Evolutionary conservation across 768 basidiomycete genomes (phyloP), one percentile per base, ranked within the genome.

Genomic region (Trametes gibbosa): DNA sequence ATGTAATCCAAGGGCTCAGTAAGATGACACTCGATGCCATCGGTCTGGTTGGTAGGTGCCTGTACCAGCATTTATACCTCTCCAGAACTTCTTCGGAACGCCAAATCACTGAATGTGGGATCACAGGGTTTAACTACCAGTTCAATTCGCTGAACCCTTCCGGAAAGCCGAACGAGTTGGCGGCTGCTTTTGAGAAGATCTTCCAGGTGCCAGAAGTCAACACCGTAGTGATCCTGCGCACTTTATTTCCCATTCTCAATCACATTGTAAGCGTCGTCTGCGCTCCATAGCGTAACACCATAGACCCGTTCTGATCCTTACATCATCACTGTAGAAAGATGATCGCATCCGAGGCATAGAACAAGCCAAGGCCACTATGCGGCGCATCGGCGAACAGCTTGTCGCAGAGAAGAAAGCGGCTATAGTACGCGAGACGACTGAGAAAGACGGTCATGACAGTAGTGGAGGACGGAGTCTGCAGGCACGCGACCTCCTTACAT

Each of bases 1-100:
- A 79, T 35, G 63, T 73, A 12, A 53, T 72, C 10, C 64, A 69
- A 0, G 74, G 72, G 69, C 57, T 77, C 10, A 68, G 65, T 54
- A 70, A 64, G 59, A 67, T 69, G 59, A 76, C 77, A 0, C 65
- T 79, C 19, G 76, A 79, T 49, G 70, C 77, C 40, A 77, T 79
- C 21, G 78, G 78, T 5, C 72, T 74, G 25, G 69, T 77, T 16
- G 77, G 77, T 75, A 19, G n/a, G n/a, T n/a, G n/a, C n/a, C n/a
- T n/a, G n/a, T n/a, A n/a, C n/a, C n/a, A n/a, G n/a, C n/a, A n/a
- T n/a, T n/a, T 29, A 43, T n/a, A 7, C 9, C 5, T 25, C n/a
- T 25, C 6, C 43, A 25, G 5, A 17, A 9, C 24, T 1, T 64
- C 13, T 43, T 24, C 29, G 12, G 6, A 19, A 46, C 10, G 5